Evolutionary conservation across 768 basidiomycete genomes (phyloP).

Genomic region (Kwoniella dendrophila): DNA sequence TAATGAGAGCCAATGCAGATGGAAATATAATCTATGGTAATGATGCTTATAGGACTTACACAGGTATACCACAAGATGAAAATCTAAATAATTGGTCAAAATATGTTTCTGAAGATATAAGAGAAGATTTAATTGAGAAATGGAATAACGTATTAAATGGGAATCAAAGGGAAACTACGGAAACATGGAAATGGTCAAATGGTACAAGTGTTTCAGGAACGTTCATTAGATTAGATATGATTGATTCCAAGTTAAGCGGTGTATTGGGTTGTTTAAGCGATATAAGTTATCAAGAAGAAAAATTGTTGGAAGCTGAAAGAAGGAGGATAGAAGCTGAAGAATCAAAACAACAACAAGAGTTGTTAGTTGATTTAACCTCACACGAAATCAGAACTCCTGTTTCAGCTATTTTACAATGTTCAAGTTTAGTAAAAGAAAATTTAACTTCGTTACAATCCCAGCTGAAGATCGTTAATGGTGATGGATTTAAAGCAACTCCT

Average conservation of each 20-base stretch:
- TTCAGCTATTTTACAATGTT: slow-evolving; percentile 47
- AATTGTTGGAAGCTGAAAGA: slow-evolving; percentile 25
- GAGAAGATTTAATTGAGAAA: background rate
- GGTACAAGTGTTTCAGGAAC: slow-evolving; percentile 26
- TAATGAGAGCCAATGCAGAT: slow-evolving; percentile 24
- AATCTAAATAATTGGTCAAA: slow-evolving; percentile 28
- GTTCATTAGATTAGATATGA: slow-evolving; percentile 34
- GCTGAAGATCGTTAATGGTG: background rate
- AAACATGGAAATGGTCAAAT: slow-evolving; percentile 32
- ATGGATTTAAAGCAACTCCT: slow-evolving; percentile 16
- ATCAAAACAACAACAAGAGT: slow-evolving; percentile 42
- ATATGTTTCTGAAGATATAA: slow-evolving; percentile 18
- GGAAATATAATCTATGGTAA: slow-evolving; percentile 31
- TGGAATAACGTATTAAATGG: slow-evolving; percentile 31
- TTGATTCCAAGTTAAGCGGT: slow-evolving; percentile 23
- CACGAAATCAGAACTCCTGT: slow-evolving; percentile 51
- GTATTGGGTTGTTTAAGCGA: slow-evolving; percentile 35
- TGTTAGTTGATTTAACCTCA: slow-evolving; percentile 48
- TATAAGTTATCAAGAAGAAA: slow-evolving; percentile 33
- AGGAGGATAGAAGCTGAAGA: slow-evolving; percentile 35
- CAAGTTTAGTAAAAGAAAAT: slow-evolving; percentile 32
- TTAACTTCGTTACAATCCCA: slow-evolving; percentile 18
- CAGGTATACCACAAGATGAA: slow-evolving; percentile 5
- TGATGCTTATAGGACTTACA: slow-evolving; percentile 9
- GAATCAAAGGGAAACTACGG: slow-evolving; percentile 13